Evolutionary conservation across 1,139 yeast species (phyloP).

Genomic region (Arxiozyma telluris): DNA sequence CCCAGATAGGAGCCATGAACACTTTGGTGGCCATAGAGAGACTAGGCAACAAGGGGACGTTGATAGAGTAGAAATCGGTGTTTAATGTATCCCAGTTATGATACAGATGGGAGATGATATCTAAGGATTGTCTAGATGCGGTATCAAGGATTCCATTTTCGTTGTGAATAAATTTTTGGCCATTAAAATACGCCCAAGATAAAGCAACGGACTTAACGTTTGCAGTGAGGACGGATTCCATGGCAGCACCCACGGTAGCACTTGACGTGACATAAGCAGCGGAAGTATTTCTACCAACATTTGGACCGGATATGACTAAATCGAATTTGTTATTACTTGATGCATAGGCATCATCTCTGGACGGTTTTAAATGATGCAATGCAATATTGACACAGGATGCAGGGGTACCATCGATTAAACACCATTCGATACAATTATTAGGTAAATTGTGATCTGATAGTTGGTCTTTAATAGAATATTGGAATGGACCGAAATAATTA

Average conservation of each 20-base stretch:
- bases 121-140: conserved; percentile 63
- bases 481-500: conserved; percentile 60
- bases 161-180: conserved; percentile 40
- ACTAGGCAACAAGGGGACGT: conserved; percentile 60
- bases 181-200: conserved; percentile 61
- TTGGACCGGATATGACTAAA: conserved; percentile 87
- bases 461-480: conserved; percentile 6
- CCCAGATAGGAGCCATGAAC: conserved; percentile 65
- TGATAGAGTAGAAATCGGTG: conserved; percentile 72
- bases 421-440: conserved; percentile 65
- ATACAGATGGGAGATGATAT: conserved; percentile 50
- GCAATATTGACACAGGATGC: conserved; percentile 95
- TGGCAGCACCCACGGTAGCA: conserved; percentile 97
- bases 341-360: too few relatives aligned
- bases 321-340: conserved; percentile 55
- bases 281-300: conserved; percentile 86
- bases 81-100: conserved; percentile 42
- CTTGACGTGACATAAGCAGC: conserved; percentile 85
- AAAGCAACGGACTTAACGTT: conserved; percentile 60
- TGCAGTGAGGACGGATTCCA: conserved; percentile 85
- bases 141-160: conserved; percentile 41
- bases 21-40: conserved; percentile 50
- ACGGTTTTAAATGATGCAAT: conserved; percentile 50
- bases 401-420: conserved; percentile 81
- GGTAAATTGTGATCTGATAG: conserved; percentile 18